Evolutionary conservation across 2,329 filamentous ascomycete genomes (phyloP).

Genomic region (Phialocephala subalpina): DNA sequence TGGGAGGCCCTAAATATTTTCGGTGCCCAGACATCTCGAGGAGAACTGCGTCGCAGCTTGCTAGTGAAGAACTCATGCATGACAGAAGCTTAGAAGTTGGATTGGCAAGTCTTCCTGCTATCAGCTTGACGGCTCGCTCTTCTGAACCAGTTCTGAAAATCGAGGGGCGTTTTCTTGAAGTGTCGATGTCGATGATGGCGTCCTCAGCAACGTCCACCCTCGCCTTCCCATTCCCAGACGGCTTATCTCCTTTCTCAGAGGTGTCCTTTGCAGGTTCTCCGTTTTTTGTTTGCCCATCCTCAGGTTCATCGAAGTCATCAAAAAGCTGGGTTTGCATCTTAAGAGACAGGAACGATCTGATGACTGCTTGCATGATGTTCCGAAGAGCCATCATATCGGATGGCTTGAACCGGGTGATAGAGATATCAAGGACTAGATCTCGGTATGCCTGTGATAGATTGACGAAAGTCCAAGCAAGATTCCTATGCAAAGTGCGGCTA

Average conservation of each 20-base stretch:
- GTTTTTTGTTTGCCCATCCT: neutral
- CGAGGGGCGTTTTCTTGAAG: conserved; percentile 31
- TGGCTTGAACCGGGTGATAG: conserved; percentile 60
- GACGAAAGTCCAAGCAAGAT: conserved; percentile 60
- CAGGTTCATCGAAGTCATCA: conserved; percentile 39
- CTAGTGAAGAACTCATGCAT: conserved; percentile 54
- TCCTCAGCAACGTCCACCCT: conserved; percentile 30
- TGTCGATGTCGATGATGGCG: conserved; percentile 48
- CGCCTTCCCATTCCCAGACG: neutral
- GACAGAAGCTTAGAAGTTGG: conserved; percentile 56
- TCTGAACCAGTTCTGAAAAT: conserved; percentile 40
- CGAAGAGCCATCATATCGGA: conserved; percentile 58
- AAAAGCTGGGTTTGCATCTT: conserved; percentile 58
- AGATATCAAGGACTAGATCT: conserved; percentile 64
- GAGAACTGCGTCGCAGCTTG: conserved; percentile 58
- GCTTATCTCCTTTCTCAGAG: neutral
- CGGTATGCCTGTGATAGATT: conserved; percentile 63
- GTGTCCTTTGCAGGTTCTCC: neutral
- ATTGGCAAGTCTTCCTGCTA: conserved; percentile 49
- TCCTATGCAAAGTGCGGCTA: conserved; percentile 48
- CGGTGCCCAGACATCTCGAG: conserved; percentile 62
- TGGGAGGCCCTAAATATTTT: conserved; percentile 53
- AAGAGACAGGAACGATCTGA: conserved; percentile 61
- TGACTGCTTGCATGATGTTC: conserved; percentile 62
- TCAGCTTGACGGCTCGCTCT: conserved; percentile 42